Evolutionary conservation across 176 grass and related monocot genomes (phyloP).

Genomic region (Elymus sibiricus): DNA sequence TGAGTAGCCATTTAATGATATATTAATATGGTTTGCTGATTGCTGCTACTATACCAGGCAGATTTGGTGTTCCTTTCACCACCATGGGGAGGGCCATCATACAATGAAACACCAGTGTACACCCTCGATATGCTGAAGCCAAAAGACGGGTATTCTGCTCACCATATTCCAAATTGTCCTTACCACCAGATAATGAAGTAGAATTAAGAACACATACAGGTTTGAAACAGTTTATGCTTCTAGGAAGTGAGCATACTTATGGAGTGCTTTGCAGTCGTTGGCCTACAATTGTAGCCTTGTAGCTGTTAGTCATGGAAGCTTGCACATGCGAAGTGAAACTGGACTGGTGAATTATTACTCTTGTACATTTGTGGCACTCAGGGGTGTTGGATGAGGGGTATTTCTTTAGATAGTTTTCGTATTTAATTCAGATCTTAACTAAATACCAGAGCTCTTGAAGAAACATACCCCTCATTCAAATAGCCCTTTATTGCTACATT

Average conservation of each 20-base stretch:
- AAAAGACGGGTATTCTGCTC: slow-evolving; percentile 48
- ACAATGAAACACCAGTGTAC: slow-evolving; percentile 37
- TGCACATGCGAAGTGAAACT: neutral
- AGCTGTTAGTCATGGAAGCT: neutral
- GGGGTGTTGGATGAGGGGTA: neutral
- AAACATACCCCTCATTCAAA: neutral
- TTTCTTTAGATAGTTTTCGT: neutral
- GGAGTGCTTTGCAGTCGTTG: neutral
- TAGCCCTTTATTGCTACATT: neutral
- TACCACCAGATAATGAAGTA: neutral
- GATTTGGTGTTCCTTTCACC: slow-evolving; percentile 76
- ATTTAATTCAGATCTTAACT: neutral
- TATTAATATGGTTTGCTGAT: slow-evolving; percentile 20
- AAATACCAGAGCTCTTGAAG: neutral
- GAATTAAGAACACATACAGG: neutral
- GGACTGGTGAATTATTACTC: neutral
- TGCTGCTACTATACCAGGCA: slow-evolving; percentile 31
- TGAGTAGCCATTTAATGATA: neutral
- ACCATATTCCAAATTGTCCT: neutral
- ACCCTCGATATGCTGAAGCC: slow-evolving; percentile 69
- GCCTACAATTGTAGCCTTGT: too few relatives aligned
- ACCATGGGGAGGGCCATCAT: slow-evolving; percentile 81
- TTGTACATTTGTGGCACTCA: neutral
- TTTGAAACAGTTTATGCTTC: neutral
- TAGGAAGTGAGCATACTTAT: neutral